Evolutionary conservation across 2,329 filamentous ascomycete species (phyloP), one percentile per base, ranked within the genome.

Genomic region (Colletotrichum truncatum): DNA sequence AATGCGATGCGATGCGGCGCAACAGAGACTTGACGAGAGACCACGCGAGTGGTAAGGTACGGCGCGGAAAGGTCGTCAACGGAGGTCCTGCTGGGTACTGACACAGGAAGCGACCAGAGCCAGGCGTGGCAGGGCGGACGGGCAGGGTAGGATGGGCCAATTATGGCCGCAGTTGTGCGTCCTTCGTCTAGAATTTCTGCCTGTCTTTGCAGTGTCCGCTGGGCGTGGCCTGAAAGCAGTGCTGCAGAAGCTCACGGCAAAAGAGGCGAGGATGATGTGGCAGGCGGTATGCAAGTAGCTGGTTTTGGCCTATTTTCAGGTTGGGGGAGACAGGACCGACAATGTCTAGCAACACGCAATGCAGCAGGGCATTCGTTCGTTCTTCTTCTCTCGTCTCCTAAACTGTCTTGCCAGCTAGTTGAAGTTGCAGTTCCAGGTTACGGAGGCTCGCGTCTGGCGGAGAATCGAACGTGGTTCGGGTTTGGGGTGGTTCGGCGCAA

Each of bases 241-340:
- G 76, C 76, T 76, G 77, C 73, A 77, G 76, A 75, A 75, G 75
- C 73, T 76, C 76, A 74, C 76, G 74, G 76, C 73, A 75, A 72
- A 77, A 76, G n/a, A 34, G 32, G 25, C 34, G 41, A 63, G 77
- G 76, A 75, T 81, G 79, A 82, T 77, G 77, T 82, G 80, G 79
- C 80, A 81, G 76, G 72, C 72, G 72, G 74, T 76, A 81, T 82
- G 81, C 81, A 82, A 72, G 79, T 79, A 72, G 77, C 78, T 79
- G 73, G 72, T 82, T 79, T 71, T 77, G 80, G 77, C 72, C 76
- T 74, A 43, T 71, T 67, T 72, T 71, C 70, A 72, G 70, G 68
- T 71, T 73, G 70, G 71, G 68, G 67, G 64, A 65, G 69, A 70
- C 68, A 65, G 66, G 67, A 43, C 69, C 69, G 69, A 70, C 69